These are phyloP conservation scores for Colletotrichum musae DNA, from an alignment of 2,329 filamentous ascomycete genomes.

Conservation along the genomic window DNA sequence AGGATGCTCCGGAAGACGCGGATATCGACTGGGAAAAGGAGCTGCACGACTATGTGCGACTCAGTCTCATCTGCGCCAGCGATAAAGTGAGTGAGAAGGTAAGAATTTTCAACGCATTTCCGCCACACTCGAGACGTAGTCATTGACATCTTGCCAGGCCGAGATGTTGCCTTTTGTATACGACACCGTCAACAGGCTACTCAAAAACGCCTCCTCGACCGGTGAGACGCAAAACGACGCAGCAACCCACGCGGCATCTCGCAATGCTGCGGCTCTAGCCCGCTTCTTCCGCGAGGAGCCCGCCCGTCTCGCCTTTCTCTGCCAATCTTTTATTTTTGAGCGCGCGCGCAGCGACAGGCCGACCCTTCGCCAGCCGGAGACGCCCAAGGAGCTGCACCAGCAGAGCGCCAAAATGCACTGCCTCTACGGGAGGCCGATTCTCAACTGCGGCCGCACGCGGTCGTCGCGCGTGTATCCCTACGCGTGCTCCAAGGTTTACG, in stretches of 20 bases:
- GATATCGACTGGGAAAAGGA: slow-evolving; percentile 60
- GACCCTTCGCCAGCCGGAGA: neutral
- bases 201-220: slow-evolving; percentile 58
- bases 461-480: slow-evolving; percentile 66
- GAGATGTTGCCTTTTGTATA: slow-evolving; percentile 64
- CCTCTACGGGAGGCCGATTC: slow-evolving; percentile 74
- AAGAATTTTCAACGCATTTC: slow-evolving; percentile 25
- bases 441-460: slow-evolving; percentile 54
- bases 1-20: slow-evolving; percentile 53
- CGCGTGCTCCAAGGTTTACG: slow-evolving; percentile 80
- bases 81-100: slow-evolving; percentile 57
- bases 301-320: slow-evolving; percentile 73
- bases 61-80: slow-evolving; percentile 59
- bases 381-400: slow-evolving; percentile 66
- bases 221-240: slow-evolving; percentile 49
- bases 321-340: slow-evolving; percentile 74
- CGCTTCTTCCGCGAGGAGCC: slow-evolving; percentile 60
- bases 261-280: slow-evolving; percentile 61
- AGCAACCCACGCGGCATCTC: slow-evolving; percentile 60
- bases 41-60: slow-evolving; percentile 59
- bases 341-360: slow-evolving; percentile 61
- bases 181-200: slow-evolving; percentile 59
- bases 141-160: slow-evolving; percentile 48
- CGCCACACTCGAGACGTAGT: too few species aligned
- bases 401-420: slow-evolving; percentile 79